Base-by-base conservation (phyloP, 2,329 filamentous ascomycete genomes). In the Aspergillus latus region DNA sequence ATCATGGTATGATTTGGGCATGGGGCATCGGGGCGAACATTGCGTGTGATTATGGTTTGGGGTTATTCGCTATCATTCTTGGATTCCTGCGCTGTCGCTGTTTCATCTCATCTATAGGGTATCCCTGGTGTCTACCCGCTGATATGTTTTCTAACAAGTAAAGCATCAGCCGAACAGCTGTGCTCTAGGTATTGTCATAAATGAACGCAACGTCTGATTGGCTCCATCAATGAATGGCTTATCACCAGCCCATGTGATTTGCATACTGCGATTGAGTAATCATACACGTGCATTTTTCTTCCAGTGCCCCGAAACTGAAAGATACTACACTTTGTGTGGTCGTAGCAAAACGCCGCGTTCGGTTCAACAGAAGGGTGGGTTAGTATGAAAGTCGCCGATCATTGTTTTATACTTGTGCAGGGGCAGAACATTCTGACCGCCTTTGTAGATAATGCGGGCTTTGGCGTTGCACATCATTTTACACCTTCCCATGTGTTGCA, bases 11-110 rank as follows among this genome's bases (percentile, higher is more conserved):
- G 65, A 68, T 68, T 69, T 74, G 68, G 70, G 70, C 62, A 68
- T 64, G 69, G 69, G 70, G 68, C 66, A 72, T 73, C 67, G 65
- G 67, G 71, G 70, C 70, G 70, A 73, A 73, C 66, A 69, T 62
- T 72, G 68, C 71, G 66, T 71, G 65, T 71, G 63, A 58, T 69
- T 66, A 62, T 66, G 62, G 65, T 54, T 66, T 69, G 61, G 62
- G 65, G 44, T 52, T 66, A 42, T 56, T 29, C 51, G 40, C 21
- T 66, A 62, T 62, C 46, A 48, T 61, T 54, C 59, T 49, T 60
- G 57, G 59, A 59, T 21, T 55, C 36, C 62, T 60, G 62, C 48
- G 56, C 48, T 47, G 16, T 52, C 42, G 48, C 49, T 52, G 34
- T 42, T 51, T 47, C 55, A n/a, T 47, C 44, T 47, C 30, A 47